Evolutionary conservation across 306 rosid species (phyloP).

Genomic region (Cicer pinnatifidum): DNA sequence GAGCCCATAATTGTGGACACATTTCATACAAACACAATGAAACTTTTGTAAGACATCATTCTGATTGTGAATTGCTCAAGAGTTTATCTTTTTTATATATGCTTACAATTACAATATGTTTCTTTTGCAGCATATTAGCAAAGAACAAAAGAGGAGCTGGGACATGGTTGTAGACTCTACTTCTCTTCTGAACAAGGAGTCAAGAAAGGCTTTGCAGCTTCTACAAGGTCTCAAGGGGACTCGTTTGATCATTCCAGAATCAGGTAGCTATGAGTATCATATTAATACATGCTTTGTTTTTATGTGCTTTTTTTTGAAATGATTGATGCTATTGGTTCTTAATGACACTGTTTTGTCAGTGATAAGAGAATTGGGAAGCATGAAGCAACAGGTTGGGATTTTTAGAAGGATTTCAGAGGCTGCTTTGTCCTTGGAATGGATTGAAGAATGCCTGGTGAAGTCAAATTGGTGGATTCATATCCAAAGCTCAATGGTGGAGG

Average conservation of each 20-base stretch:
- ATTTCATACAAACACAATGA: slow-evolving; percentile 40
- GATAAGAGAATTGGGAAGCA: slow-evolving; percentile 63
- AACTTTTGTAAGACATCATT: slow-evolving; percentile 48
- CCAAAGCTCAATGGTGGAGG: slow-evolving; percentile 72
- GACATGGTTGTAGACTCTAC: slow-evolving; percentile 71
- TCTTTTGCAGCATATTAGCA: slow-evolving; percentile 53
- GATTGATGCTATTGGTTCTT: slow-evolving; percentile 24
- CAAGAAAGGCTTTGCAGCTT: slow-evolving; percentile 80
- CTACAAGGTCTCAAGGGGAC: slow-evolving; percentile 83
- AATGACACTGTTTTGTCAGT: slow-evolving; percentile 51
- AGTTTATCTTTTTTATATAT: slow-evolving; percentile 37
- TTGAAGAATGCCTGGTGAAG: slow-evolving; percentile 67
- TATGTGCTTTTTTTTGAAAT: slow-evolving; percentile 4
- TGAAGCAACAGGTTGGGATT: slow-evolving; percentile 58
- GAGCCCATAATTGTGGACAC: slow-evolving; percentile 39
- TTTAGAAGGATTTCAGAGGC: slow-evolving; percentile 69
- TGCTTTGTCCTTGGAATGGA: slow-evolving; percentile 72
- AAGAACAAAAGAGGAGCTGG: slow-evolving; percentile 62
- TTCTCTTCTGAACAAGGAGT: slow-evolving; percentile 78
- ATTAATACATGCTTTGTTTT: not conserved
- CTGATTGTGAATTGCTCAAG: slow-evolving; percentile 27
- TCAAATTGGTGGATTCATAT: slow-evolving; percentile 83
- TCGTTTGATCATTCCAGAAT: slow-evolving; percentile 75
- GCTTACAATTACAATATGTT: slow-evolving; percentile 32
- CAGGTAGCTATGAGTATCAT: slow-evolving; percentile 29